Conservation (phyloP, 1,284 basidiomycete genomes). For the Cutaneotrichosporon curvatum region DNA sequence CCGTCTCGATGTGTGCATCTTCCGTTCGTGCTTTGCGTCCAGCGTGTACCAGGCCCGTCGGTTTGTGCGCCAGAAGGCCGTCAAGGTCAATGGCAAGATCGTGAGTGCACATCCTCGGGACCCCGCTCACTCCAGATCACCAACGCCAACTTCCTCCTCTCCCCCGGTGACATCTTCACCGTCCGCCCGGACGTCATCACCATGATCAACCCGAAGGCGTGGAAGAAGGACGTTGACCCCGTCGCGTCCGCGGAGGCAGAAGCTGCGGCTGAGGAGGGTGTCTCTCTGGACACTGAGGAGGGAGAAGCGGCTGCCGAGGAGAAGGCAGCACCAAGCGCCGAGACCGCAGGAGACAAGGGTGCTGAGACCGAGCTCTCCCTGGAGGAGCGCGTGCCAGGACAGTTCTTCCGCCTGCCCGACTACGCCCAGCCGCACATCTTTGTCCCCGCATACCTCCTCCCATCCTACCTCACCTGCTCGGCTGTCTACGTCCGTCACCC, state of each 20-base stretch:
- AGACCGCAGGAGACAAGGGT: conserved; percentile 2
- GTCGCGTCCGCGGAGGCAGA: conserved; percentile 11
- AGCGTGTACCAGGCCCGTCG: conserved; percentile 84
- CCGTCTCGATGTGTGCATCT: conserved; percentile 84
- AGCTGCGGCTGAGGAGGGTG: conserved; percentile 9
- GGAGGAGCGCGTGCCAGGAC: conserved; percentile 1
- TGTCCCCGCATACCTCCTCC: conserved; percentile 90
- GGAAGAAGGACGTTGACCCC: conserved; percentile 3
- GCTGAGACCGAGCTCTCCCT: conserved; percentile 1
- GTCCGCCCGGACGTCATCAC: conserved; percentile 76
- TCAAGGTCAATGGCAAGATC: conserved; percentile 81
- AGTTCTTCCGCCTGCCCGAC: conserved; percentile 70
- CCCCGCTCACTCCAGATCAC: conserved; percentile 54
- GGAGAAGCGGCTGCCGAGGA: conserved; percentile 6
- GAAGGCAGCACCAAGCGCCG: conserved; percentile 6
- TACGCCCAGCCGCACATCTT: conserved; percentile 90
- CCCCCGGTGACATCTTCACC: conserved; percentile 89
- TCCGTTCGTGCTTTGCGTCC: conserved; percentile 82
- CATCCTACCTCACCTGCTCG: conserved; percentile 84
- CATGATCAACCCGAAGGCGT: conserved; percentile 51
- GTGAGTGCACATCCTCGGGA: conserved; percentile 52
- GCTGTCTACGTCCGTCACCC: conserved; percentile 92
- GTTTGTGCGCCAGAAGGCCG: conserved; percentile 78
- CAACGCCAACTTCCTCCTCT: conserved; percentile 81
- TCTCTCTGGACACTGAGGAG: too few relatives aligned